These are phyloP conservation scores for Phytophthora constricta DNA, from an alignment of 352 stramenopile genomes.

Conservation along the genomic window DNA sequence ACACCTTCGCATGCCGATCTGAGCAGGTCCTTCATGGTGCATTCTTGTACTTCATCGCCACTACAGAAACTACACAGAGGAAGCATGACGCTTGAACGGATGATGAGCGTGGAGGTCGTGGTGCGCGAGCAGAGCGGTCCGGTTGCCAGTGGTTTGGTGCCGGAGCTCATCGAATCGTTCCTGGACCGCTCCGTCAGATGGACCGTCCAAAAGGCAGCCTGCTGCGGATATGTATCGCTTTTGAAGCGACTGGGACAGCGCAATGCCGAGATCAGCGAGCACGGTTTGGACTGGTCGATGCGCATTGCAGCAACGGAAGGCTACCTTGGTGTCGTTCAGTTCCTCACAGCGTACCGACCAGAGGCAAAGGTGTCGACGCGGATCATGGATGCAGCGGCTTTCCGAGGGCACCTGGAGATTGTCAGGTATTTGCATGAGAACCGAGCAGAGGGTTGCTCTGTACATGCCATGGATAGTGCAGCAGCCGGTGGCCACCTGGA, in stretches of 20 bases:
- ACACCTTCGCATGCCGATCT: not conserved
- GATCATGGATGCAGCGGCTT: conserved; percentile 78
- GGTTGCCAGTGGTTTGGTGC: conserved; percentile 44
- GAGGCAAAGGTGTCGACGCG: conserved; percentile 41
- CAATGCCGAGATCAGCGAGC: conserved; percentile 47
- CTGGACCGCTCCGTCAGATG: conserved; percentile 64
- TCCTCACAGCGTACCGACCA: conserved; percentile 43
- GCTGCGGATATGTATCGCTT: conserved; percentile 50
- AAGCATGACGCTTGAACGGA: conserved; percentile 33
- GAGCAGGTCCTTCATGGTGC: not conserved
- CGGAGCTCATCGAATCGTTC: conserved; percentile 49
- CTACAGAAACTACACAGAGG: conserved; percentile 1
- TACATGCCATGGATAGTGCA: conserved; percentile 66
- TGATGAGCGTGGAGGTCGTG: conserved; percentile 53
- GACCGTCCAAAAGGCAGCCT: conserved; percentile 65
- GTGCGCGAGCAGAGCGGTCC: conserved; percentile 35
- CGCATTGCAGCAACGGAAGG: conserved; percentile 52
- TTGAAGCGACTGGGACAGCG: conserved; percentile 48
- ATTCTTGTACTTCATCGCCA: too few relatives aligned
- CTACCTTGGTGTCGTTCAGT: conserved; percentile 43
- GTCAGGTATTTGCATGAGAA: conserved; percentile 68
- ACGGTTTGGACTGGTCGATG: conserved; percentile 68
- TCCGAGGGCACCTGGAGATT: conserved; percentile 56
- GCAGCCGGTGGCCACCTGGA: conserved; percentile 60
- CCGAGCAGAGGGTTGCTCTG: conserved; percentile 59